A percentile compares a stretch with the other conserved stretches of the same genome.
These are phyloP conservation scores for Urostyla sp. DNA, from an alignment of 73 alveolate genomes.

Conservation along the genomic window DNA sequence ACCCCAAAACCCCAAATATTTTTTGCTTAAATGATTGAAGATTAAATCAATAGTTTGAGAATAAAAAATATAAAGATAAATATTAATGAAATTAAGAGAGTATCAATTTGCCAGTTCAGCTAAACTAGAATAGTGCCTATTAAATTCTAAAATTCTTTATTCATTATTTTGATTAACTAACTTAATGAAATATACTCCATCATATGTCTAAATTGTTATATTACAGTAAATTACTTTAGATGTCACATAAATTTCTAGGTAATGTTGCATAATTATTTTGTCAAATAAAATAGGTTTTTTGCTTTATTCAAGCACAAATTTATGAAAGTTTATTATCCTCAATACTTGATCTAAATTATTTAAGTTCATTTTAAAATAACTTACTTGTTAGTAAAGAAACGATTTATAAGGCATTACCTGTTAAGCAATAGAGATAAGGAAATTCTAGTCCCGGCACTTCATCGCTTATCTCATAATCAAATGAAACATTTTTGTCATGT, in stretches of 20 bases:
- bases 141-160: slow-evolving; percentile 18
- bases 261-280: slow-evolving; percentile 2
- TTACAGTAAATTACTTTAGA: slow-evolving; percentile 4
- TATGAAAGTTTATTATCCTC: slow-evolving; percentile 11
- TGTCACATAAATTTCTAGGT: slow-evolving; percentile 6
- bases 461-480: slow-evolving; percentile 28
- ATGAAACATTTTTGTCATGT: neutral
- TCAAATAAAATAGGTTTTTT: no score
- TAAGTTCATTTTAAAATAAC: neutral
- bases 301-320: slow-evolving; percentile 21
- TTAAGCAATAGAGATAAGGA: slow-evolving; percentile 26
- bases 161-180: slow-evolving; percentile 7
- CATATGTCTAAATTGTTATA: slow-evolving; percentile 10
- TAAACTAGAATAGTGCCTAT: slow-evolving; percentile 4
- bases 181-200: neutral
- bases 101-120: no score
- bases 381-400: slow-evolving; percentile 43
- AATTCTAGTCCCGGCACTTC: slow-evolving; percentile 42
- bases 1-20: no score
- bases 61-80: no score
- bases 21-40: no score
- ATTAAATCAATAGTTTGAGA: no score
- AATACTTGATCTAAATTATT: neutral
- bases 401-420: neutral
- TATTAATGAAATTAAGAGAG: no score